phyloP scores from a whole-genome alignment of 257 asterid species.

The Voacanga thouarsii region DNA sequence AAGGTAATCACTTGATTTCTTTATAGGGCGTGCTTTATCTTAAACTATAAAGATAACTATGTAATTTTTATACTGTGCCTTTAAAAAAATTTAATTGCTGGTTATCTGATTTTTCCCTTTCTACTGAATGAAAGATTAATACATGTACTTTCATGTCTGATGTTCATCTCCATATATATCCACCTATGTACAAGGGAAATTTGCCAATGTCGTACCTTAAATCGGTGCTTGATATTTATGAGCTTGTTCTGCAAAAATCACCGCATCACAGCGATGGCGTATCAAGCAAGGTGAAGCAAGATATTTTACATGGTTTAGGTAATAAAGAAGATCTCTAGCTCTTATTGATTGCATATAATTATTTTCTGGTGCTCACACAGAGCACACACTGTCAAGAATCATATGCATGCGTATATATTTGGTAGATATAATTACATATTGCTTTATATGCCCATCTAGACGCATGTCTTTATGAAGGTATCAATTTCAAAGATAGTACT shows the following conservation, averaged over 20 bases:
- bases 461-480: not conserved
- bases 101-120: not conserved
- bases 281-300: conserved; percentile 91
- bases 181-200: conserved; percentile 60
- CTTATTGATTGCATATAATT: conserved; percentile 9
- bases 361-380: not conserved
- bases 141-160: not conserved
- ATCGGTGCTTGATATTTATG: conserved; percentile 85
- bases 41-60: not conserved
- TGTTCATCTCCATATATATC: conserved; percentile 17
- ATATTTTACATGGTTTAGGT: conserved; percentile 92
- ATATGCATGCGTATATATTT: not conserved
- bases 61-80: not conserved
- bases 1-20: conserved; percentile 46
- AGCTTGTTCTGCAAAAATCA: conserved; percentile 68
- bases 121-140: not conserved
- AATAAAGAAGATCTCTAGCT: conserved; percentile 26
- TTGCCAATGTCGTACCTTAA: conserved; percentile 62
- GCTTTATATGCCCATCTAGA: not conserved
- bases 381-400: not conserved
- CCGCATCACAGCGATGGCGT: conserved; percentile 46
- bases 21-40: conserved; percentile 5
- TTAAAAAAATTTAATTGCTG: not conserved
- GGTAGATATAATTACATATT: not conserved
- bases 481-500: not conserved